Evolutionary conservation across 306 rosid genomes (phyloP).

Genomic region (Cicer arietinum): DNA sequence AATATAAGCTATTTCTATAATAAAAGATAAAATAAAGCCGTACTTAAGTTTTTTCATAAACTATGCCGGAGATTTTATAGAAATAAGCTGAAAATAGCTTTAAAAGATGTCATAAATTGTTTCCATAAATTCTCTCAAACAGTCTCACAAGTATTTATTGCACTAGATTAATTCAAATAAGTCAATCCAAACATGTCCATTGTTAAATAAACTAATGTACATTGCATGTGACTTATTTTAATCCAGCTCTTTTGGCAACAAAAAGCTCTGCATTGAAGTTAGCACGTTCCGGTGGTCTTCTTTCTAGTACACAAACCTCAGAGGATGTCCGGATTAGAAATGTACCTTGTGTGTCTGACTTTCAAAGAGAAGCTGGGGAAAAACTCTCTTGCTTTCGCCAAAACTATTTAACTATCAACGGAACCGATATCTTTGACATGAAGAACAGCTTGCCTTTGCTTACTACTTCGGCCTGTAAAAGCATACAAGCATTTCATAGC

Average conservation of each 20-base stretch:
- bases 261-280: slow-evolving; percentile 56
- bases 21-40: too few species aligned
- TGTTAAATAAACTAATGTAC: background rate
- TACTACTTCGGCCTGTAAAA: slow-evolving; percentile 53
- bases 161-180: too few species aligned
- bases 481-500: slow-evolving; percentile 53
- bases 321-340: slow-evolving; percentile 54
- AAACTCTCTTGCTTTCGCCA: slow-evolving; percentile 54
- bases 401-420: slow-evolving; percentile 56
- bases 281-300: slow-evolving; percentile 51
- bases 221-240: slow-evolving; percentile 27
- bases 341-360: slow-evolving; percentile 53
- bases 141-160: too few species aligned
- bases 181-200: too few species aligned
- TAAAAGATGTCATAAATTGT: too few species aligned
- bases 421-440: slow-evolving; percentile 54
- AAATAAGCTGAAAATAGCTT: too few species aligned
- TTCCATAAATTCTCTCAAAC: too few species aligned
- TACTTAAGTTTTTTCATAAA: too few species aligned
- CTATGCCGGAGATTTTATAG: too few species aligned
- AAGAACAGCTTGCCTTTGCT: slow-evolving; percentile 54
- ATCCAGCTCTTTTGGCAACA: slow-evolving; percentile 65
- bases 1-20: too few species aligned
- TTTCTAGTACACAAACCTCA: slow-evolving; percentile 41
- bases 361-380: slow-evolving; percentile 66